These are phyloP conservation scores for Herpetospermum pedunculosum DNA, from an alignment of 306 rosid genomes.

Conservation along the genomic window DNA sequence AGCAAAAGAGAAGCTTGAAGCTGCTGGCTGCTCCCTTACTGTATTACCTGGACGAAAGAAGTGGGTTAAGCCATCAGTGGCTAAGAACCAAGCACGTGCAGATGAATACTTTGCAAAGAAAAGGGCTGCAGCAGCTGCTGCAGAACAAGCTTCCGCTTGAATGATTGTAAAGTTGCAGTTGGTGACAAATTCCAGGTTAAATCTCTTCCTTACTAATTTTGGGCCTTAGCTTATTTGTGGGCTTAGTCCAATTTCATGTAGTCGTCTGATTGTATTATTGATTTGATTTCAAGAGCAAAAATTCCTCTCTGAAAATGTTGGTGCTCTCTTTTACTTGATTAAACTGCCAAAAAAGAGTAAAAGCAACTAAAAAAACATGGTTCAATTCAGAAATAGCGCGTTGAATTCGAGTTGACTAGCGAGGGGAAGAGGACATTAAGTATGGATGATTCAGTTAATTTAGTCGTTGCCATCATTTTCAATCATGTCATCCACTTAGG, in stretches of 20 bases:
- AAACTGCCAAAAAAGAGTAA: not conserved
- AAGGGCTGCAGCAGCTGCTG: conserved; percentile 43
- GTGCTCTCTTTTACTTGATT: not conserved
- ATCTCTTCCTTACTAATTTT: conserved; percentile 11
- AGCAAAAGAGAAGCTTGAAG: conserved; percentile 87
- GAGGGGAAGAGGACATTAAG: not conserved
- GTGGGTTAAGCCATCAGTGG: conserved; percentile 93
- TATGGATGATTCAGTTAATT: not conserved
- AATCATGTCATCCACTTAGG: conserved; percentile 4
- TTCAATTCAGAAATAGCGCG: not conserved
- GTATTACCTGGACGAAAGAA: conserved; percentile 90
- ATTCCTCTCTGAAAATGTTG: not conserved
- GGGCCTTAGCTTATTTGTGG: not conserved
- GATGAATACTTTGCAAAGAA: conserved; percentile 92
- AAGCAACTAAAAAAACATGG: not conserved
- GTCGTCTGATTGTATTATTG: conserved; percentile 2
- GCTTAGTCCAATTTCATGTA: not conserved
- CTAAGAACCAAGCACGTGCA: conserved; percentile 87
- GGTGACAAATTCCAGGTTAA: conserved; percentile 6
- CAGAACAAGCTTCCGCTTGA: conserved; percentile 35
- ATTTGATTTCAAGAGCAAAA: not conserved
- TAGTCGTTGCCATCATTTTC: conserved; percentile 8
- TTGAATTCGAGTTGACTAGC: not conserved
- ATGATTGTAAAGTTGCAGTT: not conserved
- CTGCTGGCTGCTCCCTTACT: conserved; percentile 66